Evolutionary conservation across 2,329 filamentous ascomycete species (phyloP), one percentile per base, ranked within the genome.

Genomic region (Hirsutella rhossiliensis): DNA sequence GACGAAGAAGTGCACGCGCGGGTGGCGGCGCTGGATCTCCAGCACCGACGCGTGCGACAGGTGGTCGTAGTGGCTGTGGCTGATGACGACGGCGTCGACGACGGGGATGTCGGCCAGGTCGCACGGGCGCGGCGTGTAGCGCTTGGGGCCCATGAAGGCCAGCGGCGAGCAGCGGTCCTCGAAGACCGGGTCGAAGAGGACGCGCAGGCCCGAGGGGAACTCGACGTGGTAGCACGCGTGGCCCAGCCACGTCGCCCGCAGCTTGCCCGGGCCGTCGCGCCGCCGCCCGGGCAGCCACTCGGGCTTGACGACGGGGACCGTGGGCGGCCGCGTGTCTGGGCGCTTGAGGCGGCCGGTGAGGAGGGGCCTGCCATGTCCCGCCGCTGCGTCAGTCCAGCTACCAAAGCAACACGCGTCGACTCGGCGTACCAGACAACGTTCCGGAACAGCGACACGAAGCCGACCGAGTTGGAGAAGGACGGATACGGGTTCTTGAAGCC

Each of bases 221-320:
- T 96, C 90, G 53, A 94, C 78, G 56, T 87, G 89, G 67, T 88
- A 95, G 67, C 88, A 95, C 4, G 90, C 89, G 62, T 97, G 90
- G 31, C 90, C 90, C 3, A 97, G 78, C 90, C 90, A 96, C 36
- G 90, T 97, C 30, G 89, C 86, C 43, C 88, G 80, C 20, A 97
- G 73, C 36, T 75, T 71, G 17, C 62, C 54, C 12, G 64, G 65
- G 23, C 23, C 23, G 23, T 7, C 5, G 12, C 73, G 76, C 5
- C 71, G 63, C 44, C 85, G 76, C 13, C 67, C 67, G 1, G 76
- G 63, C 11, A 86, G 71, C 61, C 90, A 90, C 5, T 69, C 56
- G 0, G 87, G 85, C 48, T 73, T 75, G 45, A 71, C 73, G 17
- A 90, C 76, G 3, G 76, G 66, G 11, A 92, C 78, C 0, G 80